Evolutionary conservation across 139 green algal genomes (phyloP).

Genomic region (Coccomyxa sp.): DNA sequence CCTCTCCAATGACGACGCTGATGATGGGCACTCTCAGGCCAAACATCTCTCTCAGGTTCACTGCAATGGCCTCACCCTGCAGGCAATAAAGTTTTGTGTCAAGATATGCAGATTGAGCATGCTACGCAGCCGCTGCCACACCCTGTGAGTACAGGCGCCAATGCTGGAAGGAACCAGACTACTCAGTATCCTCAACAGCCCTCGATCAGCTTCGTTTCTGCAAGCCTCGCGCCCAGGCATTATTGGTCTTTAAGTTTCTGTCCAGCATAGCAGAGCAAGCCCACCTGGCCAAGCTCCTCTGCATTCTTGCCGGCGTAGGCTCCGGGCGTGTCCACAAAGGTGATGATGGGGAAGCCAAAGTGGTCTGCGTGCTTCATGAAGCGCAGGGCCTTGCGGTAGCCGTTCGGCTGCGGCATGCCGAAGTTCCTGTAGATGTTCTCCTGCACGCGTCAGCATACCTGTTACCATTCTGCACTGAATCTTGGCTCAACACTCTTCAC

Average conservation of each 20-base stretch:
- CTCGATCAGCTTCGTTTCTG: background rate
- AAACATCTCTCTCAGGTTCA: constrained; percentile 98
- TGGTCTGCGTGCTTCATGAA: constrained; percentile 97
- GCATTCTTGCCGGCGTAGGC: constrained; percentile 88
- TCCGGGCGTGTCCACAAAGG: constrained; percentile 95
- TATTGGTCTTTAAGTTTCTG: no score
- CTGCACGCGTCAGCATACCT: constrained; percentile 30
- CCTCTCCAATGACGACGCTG: constrained; percentile 91
- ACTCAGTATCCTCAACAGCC: no score
- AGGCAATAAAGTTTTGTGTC: no score
- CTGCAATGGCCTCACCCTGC: constrained; percentile 93
- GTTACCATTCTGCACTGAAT: background rate
- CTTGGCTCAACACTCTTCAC: no score
- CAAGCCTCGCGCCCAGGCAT: background rate
- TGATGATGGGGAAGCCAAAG: constrained; percentile 94
- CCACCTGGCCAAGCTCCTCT: constrained; percentile 92
- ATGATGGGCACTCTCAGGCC: constrained; percentile 92
- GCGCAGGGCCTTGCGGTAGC: constrained; percentile 95
- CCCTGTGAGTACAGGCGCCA: background rate
- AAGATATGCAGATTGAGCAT: no score
- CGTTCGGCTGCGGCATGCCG: constrained; percentile 93
- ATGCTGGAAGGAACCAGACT: background rate
- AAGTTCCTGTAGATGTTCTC: constrained; percentile 96
- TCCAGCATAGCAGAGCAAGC: background rate
- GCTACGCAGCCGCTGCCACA: background rate